Conservation (phyloP, 2,329 filamentous ascomycete species). For the Neurospora sp. region DNA sequence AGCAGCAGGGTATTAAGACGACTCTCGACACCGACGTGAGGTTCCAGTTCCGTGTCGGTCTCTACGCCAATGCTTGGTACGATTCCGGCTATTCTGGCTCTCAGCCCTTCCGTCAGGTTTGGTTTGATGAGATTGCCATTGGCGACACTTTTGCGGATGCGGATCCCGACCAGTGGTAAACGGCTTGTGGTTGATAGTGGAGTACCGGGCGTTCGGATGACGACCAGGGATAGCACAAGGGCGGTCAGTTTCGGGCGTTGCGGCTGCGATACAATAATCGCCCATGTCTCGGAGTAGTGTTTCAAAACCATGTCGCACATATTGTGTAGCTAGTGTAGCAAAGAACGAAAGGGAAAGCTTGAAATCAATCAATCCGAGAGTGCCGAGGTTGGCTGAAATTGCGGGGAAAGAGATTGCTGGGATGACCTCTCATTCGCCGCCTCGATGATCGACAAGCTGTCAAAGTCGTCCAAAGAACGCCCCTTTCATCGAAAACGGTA, state of each 20-base stretch:
- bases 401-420: background rate
- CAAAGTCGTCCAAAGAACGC: background rate
- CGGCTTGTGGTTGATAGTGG: background rate
- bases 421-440: background rate
- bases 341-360: background rate
- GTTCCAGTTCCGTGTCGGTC: constrained; percentile 37
- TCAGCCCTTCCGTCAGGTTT: constrained; percentile 36
- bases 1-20: constrained; percentile 30
- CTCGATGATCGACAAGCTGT: background rate
- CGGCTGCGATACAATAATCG: background rate
- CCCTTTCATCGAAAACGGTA: background rate
- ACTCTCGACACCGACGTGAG: constrained; percentile 32
- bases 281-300: background rate
- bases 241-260: background rate
- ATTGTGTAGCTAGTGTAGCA: background rate
- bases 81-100: constrained; percentile 31
- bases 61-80: constrained; percentile 42
- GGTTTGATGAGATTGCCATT: constrained; percentile 38
- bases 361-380: background rate
- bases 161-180: constrained; percentile 20
- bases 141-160: constrained; percentile 32
- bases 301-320: background rate
- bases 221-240: background rate
- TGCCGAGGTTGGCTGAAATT: background rate
- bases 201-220: background rate